Evolutionary conservation across 2,329 filamentous ascomycete genomes (phyloP).

Genomic region (Scytalidium sp.): DNA sequence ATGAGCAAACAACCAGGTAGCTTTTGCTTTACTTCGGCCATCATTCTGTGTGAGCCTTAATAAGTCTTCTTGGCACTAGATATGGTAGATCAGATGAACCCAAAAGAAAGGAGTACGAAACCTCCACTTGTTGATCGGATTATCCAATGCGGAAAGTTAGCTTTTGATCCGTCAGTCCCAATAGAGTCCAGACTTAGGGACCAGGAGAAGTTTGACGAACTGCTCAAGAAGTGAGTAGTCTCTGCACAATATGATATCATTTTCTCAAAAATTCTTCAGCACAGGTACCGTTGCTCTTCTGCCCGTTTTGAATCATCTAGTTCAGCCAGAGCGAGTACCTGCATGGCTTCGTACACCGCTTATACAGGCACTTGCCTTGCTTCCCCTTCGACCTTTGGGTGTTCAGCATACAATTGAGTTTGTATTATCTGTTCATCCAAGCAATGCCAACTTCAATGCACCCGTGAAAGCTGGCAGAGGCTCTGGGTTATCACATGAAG

Average conservation of each 20-base stretch:
- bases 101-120: slow-evolving; percentile 8
- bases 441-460: slow-evolving; percentile 15
- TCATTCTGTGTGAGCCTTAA: neutral
- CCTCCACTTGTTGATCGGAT: slow-evolving; percentile 24
- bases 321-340: slow-evolving; percentile 58
- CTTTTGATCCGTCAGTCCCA: slow-evolving; percentile 23
- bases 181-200: slow-evolving; percentile 12
- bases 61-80: neutral
- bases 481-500: slow-evolving; percentile 65
- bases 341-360: slow-evolving; percentile 58
- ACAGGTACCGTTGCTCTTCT: slow-evolving; percentile 53
- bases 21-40: too few relatives aligned
- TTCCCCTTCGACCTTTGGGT: slow-evolving; percentile 61
- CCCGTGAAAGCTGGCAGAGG: slow-evolving; percentile 39
- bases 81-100: neutral
- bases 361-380: slow-evolving; percentile 52
- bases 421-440: slow-evolving; percentile 64
- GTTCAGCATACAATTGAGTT: slow-evolving; percentile 69
- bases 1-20: too few relatives aligned
- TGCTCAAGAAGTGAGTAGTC: slow-evolving; percentile 19
- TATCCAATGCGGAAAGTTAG: slow-evolving; percentile 22
- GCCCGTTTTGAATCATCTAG: slow-evolving; percentile 58
- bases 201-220: slow-evolving; percentile 14
- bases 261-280: slow-evolving; percentile 19
- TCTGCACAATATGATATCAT: neutral